phyloP scores from a whole-genome alignment of 2,329 filamentous ascomycete genomes.

The Alternaria brassicicola region DNA sequence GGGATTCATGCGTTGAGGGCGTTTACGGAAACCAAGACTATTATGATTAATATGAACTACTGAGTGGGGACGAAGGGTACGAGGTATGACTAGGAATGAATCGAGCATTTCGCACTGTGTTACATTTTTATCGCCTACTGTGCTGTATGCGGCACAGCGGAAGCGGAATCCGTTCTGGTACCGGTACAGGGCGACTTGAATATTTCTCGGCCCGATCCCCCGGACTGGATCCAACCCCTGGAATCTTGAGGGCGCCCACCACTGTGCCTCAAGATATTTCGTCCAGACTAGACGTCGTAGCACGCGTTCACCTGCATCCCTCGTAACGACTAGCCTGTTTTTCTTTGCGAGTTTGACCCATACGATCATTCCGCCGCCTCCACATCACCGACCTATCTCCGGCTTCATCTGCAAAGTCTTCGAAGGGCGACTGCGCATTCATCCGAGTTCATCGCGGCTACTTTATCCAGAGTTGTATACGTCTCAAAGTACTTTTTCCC shows the following conservation, averaged over 20 bases:
- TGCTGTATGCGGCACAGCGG: too few species aligned
- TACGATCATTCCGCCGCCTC: not conserved
- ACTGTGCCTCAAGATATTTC: not conserved
- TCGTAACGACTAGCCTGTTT: not conserved
- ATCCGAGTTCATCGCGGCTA: not conserved
- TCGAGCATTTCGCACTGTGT: too few species aligned
- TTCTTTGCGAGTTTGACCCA: not conserved
- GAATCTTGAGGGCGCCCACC: not conserved
- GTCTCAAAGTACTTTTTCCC: not conserved
- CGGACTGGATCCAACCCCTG: not conserved
- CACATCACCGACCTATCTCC: not conserved
- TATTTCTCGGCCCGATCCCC: not conserved
- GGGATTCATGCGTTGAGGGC: constrained; percentile 56
- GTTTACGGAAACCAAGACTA: constrained; percentile 59
- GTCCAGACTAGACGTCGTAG: not conserved
- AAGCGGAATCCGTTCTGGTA: too few species aligned
- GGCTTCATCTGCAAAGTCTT: not conserved
- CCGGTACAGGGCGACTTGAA: not conserved
- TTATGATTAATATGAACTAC: constrained; percentile 54
- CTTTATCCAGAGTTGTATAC: not conserved
- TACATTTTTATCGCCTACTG: too few species aligned
- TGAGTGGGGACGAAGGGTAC: not conserved
- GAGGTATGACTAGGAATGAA: too few species aligned
- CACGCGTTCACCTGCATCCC: not conserved
- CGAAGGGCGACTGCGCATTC: not conserved